Evolutionary conservation across 768 basidiomycete species (phyloP), one percentile per base, ranked within the genome.

Genomic region (Tulasnella sp.): DNA sequence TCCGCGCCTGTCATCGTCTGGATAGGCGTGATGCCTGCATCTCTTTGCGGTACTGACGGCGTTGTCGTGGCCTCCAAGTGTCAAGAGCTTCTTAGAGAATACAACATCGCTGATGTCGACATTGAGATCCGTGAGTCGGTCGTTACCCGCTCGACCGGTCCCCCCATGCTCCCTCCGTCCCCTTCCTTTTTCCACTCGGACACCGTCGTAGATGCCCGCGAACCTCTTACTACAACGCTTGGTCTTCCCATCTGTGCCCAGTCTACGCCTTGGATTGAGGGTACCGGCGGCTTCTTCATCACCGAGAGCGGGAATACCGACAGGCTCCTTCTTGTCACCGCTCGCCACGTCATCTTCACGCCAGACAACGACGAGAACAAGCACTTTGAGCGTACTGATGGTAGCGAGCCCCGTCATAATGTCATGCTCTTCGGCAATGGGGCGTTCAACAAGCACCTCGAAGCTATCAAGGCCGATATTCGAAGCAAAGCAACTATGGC

Each of bases 271-370:
- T 42, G 58, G 65, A 57, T 59, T 31, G 60, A 65, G 53, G 71
- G 71, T 12, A 72, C 71, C 9, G 65, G 64, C 7, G 69, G 69
- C 4, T 66, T 72, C 59, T 71, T 63, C 63, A 15, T 72, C 43
- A 27, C 51, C 49, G 65, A 65, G 42, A 56, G 46, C 48, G 56
- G 54, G 37, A 68, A 40, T 17, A 45, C 36, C 15, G 40, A 62
- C n/a, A 41, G 43, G 12, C 61, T 62, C 25, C 58, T 62, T 43
- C 60, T 21, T n/a, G 21, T 62, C 61, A 62, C 61, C 15, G 61
- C 61, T 19, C 61, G 61, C 31, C 61, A 62, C 49, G 53, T 50
- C 21, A 34, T 62, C 6, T 62, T 62, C 56, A 42, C 42, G 12
- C 49, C 49, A 50, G 71, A 72, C 53, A 40, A 37, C 49, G 46